phyloP scores from a whole-genome alignment of 2,329 filamentous ascomycete species.

The Dendryphion nanum region DNA sequence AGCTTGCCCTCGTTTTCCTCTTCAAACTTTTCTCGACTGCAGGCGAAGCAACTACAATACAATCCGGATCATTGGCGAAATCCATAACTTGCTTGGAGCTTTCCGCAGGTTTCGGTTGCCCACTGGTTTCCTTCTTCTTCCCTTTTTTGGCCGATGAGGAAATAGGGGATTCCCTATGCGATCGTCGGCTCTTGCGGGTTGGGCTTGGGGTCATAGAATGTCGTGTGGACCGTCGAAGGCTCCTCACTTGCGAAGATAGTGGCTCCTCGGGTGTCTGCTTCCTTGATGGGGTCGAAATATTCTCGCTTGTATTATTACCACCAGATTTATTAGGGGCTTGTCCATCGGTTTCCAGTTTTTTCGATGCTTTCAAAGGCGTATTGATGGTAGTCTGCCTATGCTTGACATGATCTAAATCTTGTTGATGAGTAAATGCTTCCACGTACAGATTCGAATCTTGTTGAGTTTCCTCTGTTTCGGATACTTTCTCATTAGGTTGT shows the following conservation, averaged over 20 bases:
- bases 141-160: constrained; percentile 15
- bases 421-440: not conserved
- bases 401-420: too few species aligned
- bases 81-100: constrained; percentile 12
- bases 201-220: not conserved
- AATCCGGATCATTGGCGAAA: constrained; percentile 38
- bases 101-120: not conserved
- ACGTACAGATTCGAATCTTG: not conserved
- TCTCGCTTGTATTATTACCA: not conserved
- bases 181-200: not conserved
- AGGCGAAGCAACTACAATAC: constrained; percentile 38
- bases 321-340: too few species aligned
- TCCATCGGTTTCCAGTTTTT: not conserved
- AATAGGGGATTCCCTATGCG: not conserved
- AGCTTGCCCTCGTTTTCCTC: constrained; percentile 19
- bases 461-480: not conserved
- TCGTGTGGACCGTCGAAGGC: not conserved
- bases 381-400: not conserved
- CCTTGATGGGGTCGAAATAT: not conserved
- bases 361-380: not conserved
- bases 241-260: not conserved
- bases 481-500: constrained; percentile 20
- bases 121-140: constrained; percentile 10
- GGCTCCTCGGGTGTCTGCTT: not conserved
- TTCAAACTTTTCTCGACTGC: constrained; percentile 1